These are phyloP conservation scores for Falciphora oryzae DNA, from an alignment of 2,329 filamentous ascomycete genomes.

Conservation along the genomic window DNA sequence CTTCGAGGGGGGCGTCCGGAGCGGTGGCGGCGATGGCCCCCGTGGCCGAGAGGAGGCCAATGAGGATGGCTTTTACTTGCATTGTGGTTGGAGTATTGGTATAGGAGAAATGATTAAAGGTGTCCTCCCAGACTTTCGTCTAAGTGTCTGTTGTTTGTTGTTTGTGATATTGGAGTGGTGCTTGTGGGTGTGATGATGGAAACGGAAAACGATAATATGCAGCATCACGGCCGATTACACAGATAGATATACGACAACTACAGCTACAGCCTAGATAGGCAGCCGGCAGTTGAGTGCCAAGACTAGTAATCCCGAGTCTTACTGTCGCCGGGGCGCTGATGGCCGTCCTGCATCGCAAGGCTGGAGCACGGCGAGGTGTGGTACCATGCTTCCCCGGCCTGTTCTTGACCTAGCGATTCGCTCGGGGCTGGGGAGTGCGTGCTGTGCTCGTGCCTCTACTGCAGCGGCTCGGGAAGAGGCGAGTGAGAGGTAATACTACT, in stretches of 20 bases:
- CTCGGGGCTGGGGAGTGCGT: no score
- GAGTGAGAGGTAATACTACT: not conserved
- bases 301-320: not conserved
- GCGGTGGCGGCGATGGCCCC: slow-evolving; percentile 3
- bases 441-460: no score
- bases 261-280: not conserved
- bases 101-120: not conserved
- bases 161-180: not conserved
- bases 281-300: not conserved
- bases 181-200: not conserved
- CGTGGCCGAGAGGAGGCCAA: slow-evolving; percentile 8
- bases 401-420: no score
- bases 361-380: not conserved
- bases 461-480: no score
- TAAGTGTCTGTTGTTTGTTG: not conserved
- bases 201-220: not conserved
- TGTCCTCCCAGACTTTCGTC: no score
- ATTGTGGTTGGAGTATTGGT: not conserved
- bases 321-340: not conserved
- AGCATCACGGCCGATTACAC: not conserved
- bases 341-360: not conserved
- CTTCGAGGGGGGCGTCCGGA: not conserved
- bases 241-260: not conserved
- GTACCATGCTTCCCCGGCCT: no score
- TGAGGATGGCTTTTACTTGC: slow-evolving; percentile 3